Conservation (phyloP, 768 basidiomycete genomes). For the Suillus clintonianus region DNA sequence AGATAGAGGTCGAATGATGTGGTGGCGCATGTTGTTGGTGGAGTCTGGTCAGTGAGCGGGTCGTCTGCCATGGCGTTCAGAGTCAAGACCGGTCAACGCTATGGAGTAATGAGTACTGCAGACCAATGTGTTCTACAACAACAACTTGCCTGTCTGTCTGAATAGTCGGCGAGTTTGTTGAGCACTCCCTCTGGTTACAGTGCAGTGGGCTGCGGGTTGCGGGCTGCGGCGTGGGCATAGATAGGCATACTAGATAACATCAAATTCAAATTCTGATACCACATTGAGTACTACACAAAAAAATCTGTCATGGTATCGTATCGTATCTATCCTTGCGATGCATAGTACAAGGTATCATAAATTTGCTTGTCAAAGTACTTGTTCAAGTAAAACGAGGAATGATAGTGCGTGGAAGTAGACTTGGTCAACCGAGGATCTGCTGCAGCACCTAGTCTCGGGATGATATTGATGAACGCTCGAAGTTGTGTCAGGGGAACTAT, state of each 20-base stretch:
- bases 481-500: constrained; percentile 27
- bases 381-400: constrained; percentile 30
- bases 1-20: background rate
- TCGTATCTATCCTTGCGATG: background rate
- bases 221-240: no score
- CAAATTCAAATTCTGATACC: background rate
- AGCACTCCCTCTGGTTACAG: background rate
- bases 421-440: constrained; percentile 25
- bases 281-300: background rate
- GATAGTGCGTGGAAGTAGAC: constrained; percentile 22
- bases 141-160: background rate
- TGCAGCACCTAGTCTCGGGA: constrained; percentile 27
- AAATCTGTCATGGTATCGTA: background rate
- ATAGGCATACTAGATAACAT: no score
- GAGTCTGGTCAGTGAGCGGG: background rate
- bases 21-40: background rate
- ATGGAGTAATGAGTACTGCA: background rate
- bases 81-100: background rate
- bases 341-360: constrained; percentile 10
- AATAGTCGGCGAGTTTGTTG: background rate
- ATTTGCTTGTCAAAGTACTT: constrained; percentile 36
- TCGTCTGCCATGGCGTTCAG: background rate
- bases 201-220: no score
- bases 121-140: background rate
- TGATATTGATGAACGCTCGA: constrained; percentile 24